These are phyloP conservation scores for Hyaloscypha variabilis DNA, from an alignment of 495 filamentous ascomycete genomes.

Conservation along the genomic window DNA sequence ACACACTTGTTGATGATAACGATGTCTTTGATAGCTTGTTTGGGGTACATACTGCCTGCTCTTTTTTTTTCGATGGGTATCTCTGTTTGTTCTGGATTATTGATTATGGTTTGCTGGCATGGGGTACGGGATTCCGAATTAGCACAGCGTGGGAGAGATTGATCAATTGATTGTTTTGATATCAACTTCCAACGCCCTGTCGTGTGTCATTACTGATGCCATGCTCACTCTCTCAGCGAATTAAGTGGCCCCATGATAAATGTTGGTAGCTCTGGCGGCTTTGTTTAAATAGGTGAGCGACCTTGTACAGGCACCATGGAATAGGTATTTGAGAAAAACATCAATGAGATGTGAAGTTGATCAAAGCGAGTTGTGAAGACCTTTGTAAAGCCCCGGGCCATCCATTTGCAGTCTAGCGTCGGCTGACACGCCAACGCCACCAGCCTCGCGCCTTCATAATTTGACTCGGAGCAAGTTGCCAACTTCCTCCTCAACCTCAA, in stretches of 20 bases:
- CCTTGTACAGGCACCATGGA: too few species aligned
- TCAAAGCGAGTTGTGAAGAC: too few species aligned
- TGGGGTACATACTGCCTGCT: neutral
- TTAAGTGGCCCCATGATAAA: too few species aligned
- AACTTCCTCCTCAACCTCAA: neutral
- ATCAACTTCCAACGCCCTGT: neutral
- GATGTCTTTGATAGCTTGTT: neutral
- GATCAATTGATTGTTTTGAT: neutral
- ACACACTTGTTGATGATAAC: conserved; percentile 26
- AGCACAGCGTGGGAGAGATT: neutral
- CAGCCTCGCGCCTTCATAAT: neutral
- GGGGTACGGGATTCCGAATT: neutral
- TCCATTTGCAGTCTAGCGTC: neutral
- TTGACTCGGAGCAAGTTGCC: neutral
- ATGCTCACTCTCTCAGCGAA: neutral
- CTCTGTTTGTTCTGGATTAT: neutral
- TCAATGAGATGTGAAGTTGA: too few species aligned
- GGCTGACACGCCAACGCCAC: neutral
- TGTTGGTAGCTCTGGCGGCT: too few species aligned
- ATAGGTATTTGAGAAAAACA: too few species aligned
- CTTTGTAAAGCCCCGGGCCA: too few species aligned
- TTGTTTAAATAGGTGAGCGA: too few species aligned
- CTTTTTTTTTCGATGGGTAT: neutral
- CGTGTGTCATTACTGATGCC: neutral
- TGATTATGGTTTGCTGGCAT: neutral